Base-by-base conservation (phyloP, 805 yeast genomes). In the Zygotorulaspora danielsina region DNA sequence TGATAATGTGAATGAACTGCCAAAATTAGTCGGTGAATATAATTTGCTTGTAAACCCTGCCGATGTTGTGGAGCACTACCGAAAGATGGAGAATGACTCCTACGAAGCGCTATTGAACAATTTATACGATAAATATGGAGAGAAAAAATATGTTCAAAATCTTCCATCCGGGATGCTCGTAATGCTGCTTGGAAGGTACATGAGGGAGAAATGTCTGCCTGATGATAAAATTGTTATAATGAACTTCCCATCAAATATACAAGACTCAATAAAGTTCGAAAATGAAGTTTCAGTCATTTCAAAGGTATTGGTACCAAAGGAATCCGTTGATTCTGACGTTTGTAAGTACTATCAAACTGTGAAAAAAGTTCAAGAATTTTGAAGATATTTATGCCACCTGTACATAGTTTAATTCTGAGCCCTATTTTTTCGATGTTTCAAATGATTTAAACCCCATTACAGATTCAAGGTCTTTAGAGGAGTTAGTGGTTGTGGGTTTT, bases 191-290 rank as follows among this genome's bases (percentile, higher is more conserved):
- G 61, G 61, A 2, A 49, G 56, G 32, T 53, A 57, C 38, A 43
- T 69, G 29, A 51, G 50, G 26, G 50, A 50, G 2, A 45, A 53
- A 3, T 48, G 51, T 22, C 51, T 66, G 16, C 10, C 17, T 4
- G 66, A 71, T 21, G 73, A 77, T 20, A 65, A 66, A 27, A 74
- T 78, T 25, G 48, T 79, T 0, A 57, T 83, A 34, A 53, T 73
- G 19, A 75, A 79, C 51, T 82, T 75, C 54, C 89, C 90, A 3
- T 70, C 67, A 34, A 67, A 69, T 17, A 71, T 84, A 27, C 74
- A 74, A 34, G 89, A 83, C 44, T 82, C 86, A 3, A 74, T 79
- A 38, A 78, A 75, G 51, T 84, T 84, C 46, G 93, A 84, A 56
- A 83, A 78, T 49, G 85, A 81, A 42, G 69, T 83, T 19, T 72